Conservation (phyloP, 2,329 filamentous ascomycete species). For the Penicillium hordei region DNA sequence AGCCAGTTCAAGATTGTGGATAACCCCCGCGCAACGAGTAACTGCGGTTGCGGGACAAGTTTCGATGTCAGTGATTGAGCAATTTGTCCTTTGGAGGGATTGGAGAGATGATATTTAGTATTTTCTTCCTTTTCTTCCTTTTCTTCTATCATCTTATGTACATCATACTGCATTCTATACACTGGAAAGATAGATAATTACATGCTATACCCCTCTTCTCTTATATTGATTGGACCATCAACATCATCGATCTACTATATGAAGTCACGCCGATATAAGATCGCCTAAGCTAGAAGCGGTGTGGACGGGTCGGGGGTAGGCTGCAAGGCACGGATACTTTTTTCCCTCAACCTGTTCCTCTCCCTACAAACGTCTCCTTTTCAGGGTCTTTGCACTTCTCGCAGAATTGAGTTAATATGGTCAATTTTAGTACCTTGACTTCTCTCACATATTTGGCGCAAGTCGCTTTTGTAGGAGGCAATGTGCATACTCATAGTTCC, state of each 20-base stretch:
- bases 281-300: no score
- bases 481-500: conserved; percentile 1
- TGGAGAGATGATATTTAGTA: not conserved
- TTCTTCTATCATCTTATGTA: conserved; percentile 16
- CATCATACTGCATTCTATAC: conserved; percentile 16
- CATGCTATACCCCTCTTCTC: conserved; percentile 29
- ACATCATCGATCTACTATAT: not conserved
- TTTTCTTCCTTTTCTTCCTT: not conserved
- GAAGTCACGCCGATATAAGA: not conserved
- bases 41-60: conserved; percentile 94
- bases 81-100: not conserved
- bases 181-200: conserved; percentile 23
- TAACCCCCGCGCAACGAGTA: conserved; percentile 87
- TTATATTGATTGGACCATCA: not conserved
- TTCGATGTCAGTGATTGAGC: conserved; percentile 79
- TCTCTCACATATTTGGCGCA: not conserved
- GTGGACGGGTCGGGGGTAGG: no score
- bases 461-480: not conserved
- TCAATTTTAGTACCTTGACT: not conserved
- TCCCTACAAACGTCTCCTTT: not conserved
- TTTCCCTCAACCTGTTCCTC: not conserved
- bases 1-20: conserved; percentile 96
- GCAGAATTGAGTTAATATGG: not conserved
- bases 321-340: no score
- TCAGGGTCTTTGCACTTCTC: not conserved